A percentile compares a stretch with the other conserved stretches of the same genome.
These are phyloP conservation scores for Mortierella hygrophila DNA, from an alignment of 192 early-diverging fungal genomes.

Conservation along the genomic window DNA sequence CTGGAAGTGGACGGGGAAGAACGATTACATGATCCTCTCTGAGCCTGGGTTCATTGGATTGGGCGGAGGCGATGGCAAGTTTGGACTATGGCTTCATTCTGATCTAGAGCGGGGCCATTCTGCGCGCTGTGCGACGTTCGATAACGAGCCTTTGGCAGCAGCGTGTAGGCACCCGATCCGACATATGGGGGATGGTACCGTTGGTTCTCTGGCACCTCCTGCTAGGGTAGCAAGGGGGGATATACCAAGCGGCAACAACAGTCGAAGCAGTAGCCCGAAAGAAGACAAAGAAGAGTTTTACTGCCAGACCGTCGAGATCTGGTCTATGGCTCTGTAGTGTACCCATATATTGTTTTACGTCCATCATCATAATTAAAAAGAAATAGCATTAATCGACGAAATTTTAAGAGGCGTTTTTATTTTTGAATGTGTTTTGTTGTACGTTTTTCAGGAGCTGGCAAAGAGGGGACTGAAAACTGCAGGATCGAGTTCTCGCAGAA, in stretches of 20 bases:
- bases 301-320: constrained; percentile 53
- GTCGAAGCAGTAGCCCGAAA: constrained; percentile 32
- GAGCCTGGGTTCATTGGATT: constrained; percentile 82
- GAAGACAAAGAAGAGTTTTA: constrained; percentile 50
- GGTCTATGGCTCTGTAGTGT: constrained; percentile 32
- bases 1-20: constrained; percentile 81
- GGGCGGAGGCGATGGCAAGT: constrained; percentile 82
- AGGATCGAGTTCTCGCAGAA: constrained; percentile 20
- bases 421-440: background rate
- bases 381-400: background rate
- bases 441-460: background rate
- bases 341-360: background rate
- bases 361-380: background rate
- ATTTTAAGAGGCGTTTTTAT: background rate
- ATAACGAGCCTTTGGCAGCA: constrained; percentile 74
- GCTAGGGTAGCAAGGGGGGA: background rate
- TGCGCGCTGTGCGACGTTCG: constrained; percentile 77
- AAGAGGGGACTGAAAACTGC: constrained; percentile 34
- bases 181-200: background rate
- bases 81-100: constrained; percentile 82
- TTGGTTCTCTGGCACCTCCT: background rate
- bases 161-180: constrained; percentile 36
- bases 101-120: constrained; percentile 79
- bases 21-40: constrained; percentile 84
- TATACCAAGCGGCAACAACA: background rate